Conservation (phyloP, 192 early-diverging fungal species). For the Pilaira anomala region DNA sequence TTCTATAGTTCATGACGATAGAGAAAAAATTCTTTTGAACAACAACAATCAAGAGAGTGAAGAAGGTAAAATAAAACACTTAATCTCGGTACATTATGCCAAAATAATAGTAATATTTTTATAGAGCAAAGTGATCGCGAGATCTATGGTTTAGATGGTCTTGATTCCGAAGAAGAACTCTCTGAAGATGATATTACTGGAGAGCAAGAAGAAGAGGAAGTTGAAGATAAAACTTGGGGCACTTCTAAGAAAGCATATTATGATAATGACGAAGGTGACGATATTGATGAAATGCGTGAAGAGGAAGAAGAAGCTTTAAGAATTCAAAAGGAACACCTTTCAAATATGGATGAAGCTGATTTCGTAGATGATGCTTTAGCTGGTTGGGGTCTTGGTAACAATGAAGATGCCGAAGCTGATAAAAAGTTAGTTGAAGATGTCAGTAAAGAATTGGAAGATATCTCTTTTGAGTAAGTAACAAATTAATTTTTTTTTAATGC, state of each 20-base stretch:
- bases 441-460: constrained; percentile 49
- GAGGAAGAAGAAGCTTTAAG: constrained; percentile 88
- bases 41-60: constrained; percentile 23
- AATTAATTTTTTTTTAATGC: background rate
- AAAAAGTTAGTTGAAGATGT: constrained; percentile 46
- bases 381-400: constrained; percentile 42
- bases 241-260: constrained; percentile 75
- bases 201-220: constrained; percentile 22
- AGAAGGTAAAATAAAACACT: background rate
- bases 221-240: constrained; percentile 74
- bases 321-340: constrained; percentile 76
- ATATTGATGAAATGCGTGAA: constrained; percentile 76
- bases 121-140: constrained; percentile 71
- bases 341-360: constrained; percentile 81
- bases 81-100: background rate
- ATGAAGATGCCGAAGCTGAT: constrained; percentile 46
- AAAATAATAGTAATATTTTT: background rate
- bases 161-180: constrained; percentile 48
- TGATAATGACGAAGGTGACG: constrained; percentile 77
- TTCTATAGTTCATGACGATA: constrained; percentile 34
- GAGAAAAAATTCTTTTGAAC: constrained; percentile 54
- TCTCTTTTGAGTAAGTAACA: constrained; percentile 41
- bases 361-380: constrained; percentile 70
- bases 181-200: constrained; percentile 29
- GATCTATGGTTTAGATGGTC: constrained; percentile 69